phyloP scores from a whole-genome alignment of 2,329 filamentous ascomycete species.

The Xylaria sp. region DNA sequence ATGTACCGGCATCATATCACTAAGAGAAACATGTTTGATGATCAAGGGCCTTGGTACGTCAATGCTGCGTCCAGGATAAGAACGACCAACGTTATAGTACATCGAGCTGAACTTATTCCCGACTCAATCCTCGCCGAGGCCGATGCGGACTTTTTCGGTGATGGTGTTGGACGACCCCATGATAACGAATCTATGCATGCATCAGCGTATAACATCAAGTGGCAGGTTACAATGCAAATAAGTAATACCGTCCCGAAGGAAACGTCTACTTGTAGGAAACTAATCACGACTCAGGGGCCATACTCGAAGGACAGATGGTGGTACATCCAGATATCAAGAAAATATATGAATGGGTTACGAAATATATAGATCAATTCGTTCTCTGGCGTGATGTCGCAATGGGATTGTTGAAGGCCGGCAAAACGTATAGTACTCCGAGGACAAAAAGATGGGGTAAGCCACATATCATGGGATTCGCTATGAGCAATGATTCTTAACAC shows the following conservation, averaged over 20 bases:
- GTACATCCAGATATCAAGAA: background rate
- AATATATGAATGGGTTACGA: background rate
- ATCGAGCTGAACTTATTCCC: background rate
- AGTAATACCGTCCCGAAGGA: background rate
- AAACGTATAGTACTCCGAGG: background rate
- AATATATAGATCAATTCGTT: background rate
- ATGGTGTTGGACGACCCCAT: no score
- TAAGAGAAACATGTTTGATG: no score
- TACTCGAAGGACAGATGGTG: background rate
- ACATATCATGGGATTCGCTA: background rate
- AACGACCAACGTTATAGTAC: background rate
- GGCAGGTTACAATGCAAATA: background rate
- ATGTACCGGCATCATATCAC: background rate
- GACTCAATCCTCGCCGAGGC: background rate
- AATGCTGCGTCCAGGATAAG: background rate
- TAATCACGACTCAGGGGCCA: background rate
- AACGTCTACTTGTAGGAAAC: background rate
- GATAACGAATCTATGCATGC: background rate
- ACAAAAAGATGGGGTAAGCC: background rate
- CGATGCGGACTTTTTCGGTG: background rate
- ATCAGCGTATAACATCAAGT: background rate
- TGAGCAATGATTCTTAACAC: background rate
- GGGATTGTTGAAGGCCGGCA: background rate
- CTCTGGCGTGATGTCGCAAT: background rate
- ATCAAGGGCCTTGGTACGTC: no score